Evolutionary conservation across 2,329 filamentous ascomycete species (phyloP).

Genomic region (Colletotrichum tropicale): DNA sequence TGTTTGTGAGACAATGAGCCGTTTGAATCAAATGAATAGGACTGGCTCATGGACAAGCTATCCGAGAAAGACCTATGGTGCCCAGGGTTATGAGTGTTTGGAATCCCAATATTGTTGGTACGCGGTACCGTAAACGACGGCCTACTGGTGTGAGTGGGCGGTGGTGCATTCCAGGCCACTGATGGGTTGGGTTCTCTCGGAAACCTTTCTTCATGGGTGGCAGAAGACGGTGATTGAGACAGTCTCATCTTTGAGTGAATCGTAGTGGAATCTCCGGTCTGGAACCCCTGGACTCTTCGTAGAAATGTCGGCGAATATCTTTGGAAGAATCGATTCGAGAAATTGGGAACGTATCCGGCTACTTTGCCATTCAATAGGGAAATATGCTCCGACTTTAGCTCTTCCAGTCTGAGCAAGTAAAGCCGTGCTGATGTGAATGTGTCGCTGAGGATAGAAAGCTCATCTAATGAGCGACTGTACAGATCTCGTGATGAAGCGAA

Average conservation of each 20-base stretch:
- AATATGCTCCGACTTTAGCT: neutral
- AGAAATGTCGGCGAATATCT: neutral
- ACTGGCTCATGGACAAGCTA: neutral
- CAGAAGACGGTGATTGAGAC: neutral
- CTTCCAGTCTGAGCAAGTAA: neutral
- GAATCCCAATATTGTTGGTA: neutral
- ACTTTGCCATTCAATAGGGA: neutral
- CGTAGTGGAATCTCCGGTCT: neutral
- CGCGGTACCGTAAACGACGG: neutral
- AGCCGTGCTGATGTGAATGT: neutral
- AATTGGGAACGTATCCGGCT: neutral
- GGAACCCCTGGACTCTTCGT: neutral
- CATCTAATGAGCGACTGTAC: neutral
- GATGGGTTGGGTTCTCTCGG: neutral
- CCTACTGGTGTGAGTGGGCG: neutral
- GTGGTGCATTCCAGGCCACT: neutral
- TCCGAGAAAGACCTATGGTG: conserved; percentile 9
- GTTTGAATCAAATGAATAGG: neutral
- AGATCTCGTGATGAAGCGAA: neutral
- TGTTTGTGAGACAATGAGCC: neutral
- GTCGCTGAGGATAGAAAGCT: neutral
- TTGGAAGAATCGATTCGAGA: neutral
- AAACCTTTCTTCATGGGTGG: neutral
- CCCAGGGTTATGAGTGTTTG: neutral
- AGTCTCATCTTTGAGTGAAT: neutral